Evolutionary conservation across 345 rosid species (phyloP), one percentile per base, ranked within the genome.

Genomic region (Rhizophora apiculata): DNA sequence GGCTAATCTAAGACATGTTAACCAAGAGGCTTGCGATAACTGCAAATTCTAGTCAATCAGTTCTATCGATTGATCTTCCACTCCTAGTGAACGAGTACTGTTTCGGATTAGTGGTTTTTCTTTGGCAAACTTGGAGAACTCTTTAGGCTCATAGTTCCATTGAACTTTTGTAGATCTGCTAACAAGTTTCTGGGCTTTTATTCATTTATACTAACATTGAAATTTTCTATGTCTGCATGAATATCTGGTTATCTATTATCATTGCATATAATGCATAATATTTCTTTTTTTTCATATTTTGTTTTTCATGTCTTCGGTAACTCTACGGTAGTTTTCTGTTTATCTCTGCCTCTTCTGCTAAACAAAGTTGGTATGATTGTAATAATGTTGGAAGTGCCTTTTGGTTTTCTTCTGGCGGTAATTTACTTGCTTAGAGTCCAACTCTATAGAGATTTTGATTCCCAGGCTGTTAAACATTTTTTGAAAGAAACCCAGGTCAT

Each of bases 1-100:
- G 74, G 75, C 71, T 79, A 73, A 56, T 73, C 55, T 82, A 85
- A 90, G 92, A 63, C 72, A 69, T 55, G 53, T 73, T 81, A 76
- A 72, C 81, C 71, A 78, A 18, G 73, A 78, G 82, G 73, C 67
- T 76, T 76, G 85, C 79, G 76, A 76, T 51, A 63, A 80, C 85
- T 75, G 74, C 79, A 73, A 76, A 71, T 81, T 80, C 71, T 80
- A 74, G 63, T 76, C 76, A 76, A 72, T 76, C 71, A 77, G 77
- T 81, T 69, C 69, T 84, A 63, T 60, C 78, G 56, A 70, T 79
- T 73, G 83, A 78, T 76, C 74, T 74, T 76, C 84, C 86, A 69
- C 75, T 89, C 72, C 74, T 87, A 82, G 87, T 79, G 62, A 59
- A 75, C 57, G 63, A 6, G 64, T 75, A 73, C 65, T 70, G 29